These are phyloP conservation scores for Carex cristatella DNA, from an alignment of 176 grass and related monocot species.

Conservation along the genomic window DNA sequence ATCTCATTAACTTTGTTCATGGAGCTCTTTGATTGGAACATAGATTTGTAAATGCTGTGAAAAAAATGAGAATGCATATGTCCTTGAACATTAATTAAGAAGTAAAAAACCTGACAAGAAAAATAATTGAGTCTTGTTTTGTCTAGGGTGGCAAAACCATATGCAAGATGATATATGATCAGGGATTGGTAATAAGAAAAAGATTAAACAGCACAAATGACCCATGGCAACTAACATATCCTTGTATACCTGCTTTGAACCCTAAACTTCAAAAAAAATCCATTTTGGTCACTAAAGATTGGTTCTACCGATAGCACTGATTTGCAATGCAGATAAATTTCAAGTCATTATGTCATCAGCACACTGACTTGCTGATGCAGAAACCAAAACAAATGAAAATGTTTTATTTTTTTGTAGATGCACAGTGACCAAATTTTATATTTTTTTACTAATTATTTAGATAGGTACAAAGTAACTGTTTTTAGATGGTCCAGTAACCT, in stretches of 20 bases:
- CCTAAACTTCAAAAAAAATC: neutral
- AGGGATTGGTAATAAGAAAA: neutral
- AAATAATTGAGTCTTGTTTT: neutral
- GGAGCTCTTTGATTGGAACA: slow-evolving; percentile 60
- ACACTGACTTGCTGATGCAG: neutral
- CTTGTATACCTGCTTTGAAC: neutral
- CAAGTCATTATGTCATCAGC: neutral
- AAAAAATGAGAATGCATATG: slow-evolving; percentile 26
- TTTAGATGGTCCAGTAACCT: too few species aligned
- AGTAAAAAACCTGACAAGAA: neutral
- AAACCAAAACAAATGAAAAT: neutral
- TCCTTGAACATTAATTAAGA: slow-evolving; percentile 20
- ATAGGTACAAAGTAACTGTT: too few species aligned
- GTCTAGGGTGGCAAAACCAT: neutral
- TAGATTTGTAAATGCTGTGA: slow-evolving; percentile 79
- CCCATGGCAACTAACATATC: neutral
- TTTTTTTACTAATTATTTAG: too few species aligned
- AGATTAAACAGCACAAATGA: neutral
- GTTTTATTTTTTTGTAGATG: neutral
- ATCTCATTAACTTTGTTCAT: slow-evolving; percentile 84
- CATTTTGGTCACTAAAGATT: neutral
- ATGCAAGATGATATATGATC: neutral
- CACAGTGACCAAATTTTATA: neutral
- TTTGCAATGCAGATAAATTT: neutral
- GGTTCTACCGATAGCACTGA: neutral